Percentiles rank a stretch among this genome's conserved stretches.
Conservation (phyloP, 2,329 filamentous ascomycete genomes). For the Atkinsonella hypoxylon region DNA sequence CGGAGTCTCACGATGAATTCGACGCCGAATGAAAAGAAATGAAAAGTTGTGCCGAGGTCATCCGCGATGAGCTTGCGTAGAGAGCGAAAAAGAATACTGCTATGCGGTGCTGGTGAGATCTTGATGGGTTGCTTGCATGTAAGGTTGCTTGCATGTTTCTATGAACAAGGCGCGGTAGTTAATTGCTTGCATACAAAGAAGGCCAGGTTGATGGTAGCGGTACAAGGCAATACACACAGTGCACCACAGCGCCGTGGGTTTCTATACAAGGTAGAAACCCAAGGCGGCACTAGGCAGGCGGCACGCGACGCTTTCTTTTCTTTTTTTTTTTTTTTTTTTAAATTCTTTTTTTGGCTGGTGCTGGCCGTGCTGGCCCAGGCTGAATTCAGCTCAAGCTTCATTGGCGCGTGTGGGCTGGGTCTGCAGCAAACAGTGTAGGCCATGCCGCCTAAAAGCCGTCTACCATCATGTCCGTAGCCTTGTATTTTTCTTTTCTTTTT, state of each 20-base stretch:
- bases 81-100: background rate
- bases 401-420: too few species aligned
- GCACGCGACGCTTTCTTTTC: constrained; percentile 2
- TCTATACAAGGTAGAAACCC: background rate
- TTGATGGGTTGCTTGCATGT: background rate
- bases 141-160: background rate
- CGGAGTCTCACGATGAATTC: background rate
- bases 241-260: background rate
- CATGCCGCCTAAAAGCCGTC: too few species aligned
- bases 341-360: too few species aligned
- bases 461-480: too few species aligned
- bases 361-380: too few species aligned
- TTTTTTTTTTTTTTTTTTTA: too few species aligned
- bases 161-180: constrained; percentile 8
- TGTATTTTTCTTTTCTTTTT: too few species aligned
- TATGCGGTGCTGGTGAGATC: background rate
- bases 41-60: background rate
- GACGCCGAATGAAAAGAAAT: background rate
- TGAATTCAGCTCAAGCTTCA: too few species aligned
- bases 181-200: constrained; percentile 8
- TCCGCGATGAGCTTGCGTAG: background rate
- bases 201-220: background rate
- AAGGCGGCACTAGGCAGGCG: background rate
- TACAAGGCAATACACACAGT: background rate
- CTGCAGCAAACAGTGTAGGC: too few species aligned